Evolutionary conservation across 164 flowering plant genomes (phyloP), one percentile per base, ranked within the genome.

Genomic region (Magnolia changhungtana): DNA sequence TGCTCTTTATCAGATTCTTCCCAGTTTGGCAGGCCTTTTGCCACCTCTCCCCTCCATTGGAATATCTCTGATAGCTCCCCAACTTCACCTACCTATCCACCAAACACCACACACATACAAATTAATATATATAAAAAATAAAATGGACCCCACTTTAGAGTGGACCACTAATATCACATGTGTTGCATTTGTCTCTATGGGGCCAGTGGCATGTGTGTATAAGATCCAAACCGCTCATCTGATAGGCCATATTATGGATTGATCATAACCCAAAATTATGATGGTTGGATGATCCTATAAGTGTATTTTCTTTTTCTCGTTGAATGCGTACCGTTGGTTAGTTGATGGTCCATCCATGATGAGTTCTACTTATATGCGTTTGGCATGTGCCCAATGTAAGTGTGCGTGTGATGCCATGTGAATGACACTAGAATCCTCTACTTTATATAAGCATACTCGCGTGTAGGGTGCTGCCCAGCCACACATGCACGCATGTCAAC

Each of bases 1-100:
- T 90, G 91, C 81, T 86, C 88, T 69, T 88, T 90, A 3, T 90
- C 91, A 67, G 87, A 75, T 72, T 86, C 90, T 21, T 86, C 84
- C 90, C 93, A 90, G 73, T 85, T 82, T 71, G 91, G 90, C 69
- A 87, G 78, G 4, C 89, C 91, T 77, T 73, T 90, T 3, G 84
- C 49, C 50, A 80, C 82, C 76, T 82, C 84, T 69, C 83, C 83
- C 31, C 70, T 81, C 83, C 83, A 81, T 31, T 81, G 81, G 67
- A 78, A 78, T 80, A 80, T 81, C 65, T 82, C 82, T 24, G 82
- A 79, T 8, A 82, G 76, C 76, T 82, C 82, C 23, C 80, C 82
- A 31, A 82, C 82, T 63, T 82, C 82, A 8, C 80, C 84, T 20
- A 80, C 76, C 78, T 80, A 75, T 63, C 19, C 49, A 7, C 9